Conservation (phyloP, 768 basidiomycete species). For the Boletus barrowsii region DNA sequence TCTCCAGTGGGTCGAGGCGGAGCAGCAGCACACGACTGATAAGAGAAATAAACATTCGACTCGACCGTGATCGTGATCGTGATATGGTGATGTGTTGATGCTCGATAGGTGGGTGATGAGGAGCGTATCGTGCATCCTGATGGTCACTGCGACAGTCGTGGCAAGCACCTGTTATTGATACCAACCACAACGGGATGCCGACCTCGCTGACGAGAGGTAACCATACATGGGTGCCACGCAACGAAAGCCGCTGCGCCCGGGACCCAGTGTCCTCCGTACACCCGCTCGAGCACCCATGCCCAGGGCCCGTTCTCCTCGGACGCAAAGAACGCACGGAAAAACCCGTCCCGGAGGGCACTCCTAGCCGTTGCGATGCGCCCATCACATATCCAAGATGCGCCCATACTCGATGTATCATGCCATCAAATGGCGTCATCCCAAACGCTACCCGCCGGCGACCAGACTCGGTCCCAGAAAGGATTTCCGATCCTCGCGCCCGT, state of each 20-base stretch:
- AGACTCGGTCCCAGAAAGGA: not conserved
- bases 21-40: not conserved
- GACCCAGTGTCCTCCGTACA: not conserved
- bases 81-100: not conserved
- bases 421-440: not conserved
- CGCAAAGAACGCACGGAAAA: no score
- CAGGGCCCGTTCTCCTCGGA: not conserved
- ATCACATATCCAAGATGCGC: slow-evolving; percentile 1
- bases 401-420: not conserved
- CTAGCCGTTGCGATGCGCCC: not conserved
- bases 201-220: no score
- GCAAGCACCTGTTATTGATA: no score
- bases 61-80: not conserved
- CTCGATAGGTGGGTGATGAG: not conserved
- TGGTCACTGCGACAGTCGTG: not conserved
- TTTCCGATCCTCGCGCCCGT: not conserved
- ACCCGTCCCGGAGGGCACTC: no score
- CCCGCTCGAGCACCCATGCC: not conserved
- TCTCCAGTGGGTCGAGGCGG: not conserved
- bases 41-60: not conserved
- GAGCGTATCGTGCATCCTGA: not conserved
- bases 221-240: no score
- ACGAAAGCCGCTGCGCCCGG: not conserved
- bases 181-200: no score
- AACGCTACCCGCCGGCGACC: not conserved